Percentiles rank a stretch among this genome's conserved stretches.
Conservation (phyloP, 164 flowering plant genomes). For the Akebia trifoliata region DNA sequence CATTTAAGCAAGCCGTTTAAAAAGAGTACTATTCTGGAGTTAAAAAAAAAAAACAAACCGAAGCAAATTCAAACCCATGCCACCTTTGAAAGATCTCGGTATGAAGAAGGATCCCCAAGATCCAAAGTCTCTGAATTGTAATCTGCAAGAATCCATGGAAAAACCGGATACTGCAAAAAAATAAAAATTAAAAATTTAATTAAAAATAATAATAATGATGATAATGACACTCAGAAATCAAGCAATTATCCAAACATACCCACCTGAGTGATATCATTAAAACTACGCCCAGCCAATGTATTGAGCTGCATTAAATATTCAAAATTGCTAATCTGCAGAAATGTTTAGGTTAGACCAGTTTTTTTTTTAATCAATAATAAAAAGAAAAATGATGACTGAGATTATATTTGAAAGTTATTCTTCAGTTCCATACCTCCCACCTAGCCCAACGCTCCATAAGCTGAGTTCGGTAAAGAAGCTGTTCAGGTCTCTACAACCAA, state of each 20-base stretch:
- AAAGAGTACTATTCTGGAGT: constrained; percentile 2
- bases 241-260: constrained; percentile 7
- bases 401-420: constrained; percentile 11
- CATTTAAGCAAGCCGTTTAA: background rate
- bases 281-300: constrained; percentile 97
- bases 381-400: too few relatives aligned
- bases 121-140: constrained; percentile 71
- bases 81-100: constrained; percentile 93
- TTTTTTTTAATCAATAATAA: background rate
- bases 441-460: constrained; percentile 99
- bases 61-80: constrained; percentile 4
- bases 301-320: constrained; percentile 97
- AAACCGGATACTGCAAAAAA: constrained; percentile 87
- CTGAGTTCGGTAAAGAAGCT: constrained; percentile 89
- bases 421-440: constrained; percentile 74
- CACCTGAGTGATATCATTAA: constrained; percentile 98
- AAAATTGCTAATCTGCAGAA: constrained; percentile 95
- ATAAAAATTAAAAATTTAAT: too few relatives aligned
- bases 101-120: constrained; percentile 72
- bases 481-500: constrained; percentile 83
- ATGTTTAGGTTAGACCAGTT: background rate
- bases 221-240: too few relatives aligned
- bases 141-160: constrained; percentile 97
- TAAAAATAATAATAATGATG: background rate
- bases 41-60: background rate